Conservation (phyloP, 495 filamentous ascomycete species). For the Penicillium argentinense region DNA sequence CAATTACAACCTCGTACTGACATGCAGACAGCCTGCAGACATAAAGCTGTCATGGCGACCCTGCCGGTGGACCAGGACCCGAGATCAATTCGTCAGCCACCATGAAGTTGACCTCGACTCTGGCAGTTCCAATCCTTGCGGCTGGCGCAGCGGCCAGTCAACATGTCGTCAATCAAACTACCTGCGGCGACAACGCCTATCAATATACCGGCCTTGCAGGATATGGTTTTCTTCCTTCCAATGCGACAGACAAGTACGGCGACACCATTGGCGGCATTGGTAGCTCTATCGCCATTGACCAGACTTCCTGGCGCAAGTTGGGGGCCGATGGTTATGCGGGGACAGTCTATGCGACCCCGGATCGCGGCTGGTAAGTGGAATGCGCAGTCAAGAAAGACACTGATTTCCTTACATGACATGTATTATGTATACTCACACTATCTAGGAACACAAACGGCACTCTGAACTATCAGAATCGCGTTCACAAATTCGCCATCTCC, state of each 20-base stretch:
- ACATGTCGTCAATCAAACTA: slow-evolving; percentile 49
- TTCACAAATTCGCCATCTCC: slow-evolving; percentile 68
- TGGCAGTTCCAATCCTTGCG: slow-evolving; percentile 19
- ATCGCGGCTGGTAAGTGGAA: slow-evolving; percentile 63
- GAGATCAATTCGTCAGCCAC: neutral
- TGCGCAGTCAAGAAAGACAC: no score
- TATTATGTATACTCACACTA: no score
- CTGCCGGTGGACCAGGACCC: neutral
- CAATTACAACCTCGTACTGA: no score
- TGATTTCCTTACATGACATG: no score
- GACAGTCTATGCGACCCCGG: slow-evolving; percentile 64
- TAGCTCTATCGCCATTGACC: slow-evolving; percentile 64
- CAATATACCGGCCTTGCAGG: slow-evolving; percentile 70
- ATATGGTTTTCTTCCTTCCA: slow-evolving; percentile 61
- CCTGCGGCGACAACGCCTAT: slow-evolving; percentile 65
- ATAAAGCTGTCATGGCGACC: slow-evolving; percentile 1
- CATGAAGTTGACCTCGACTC: slow-evolving; percentile 26
- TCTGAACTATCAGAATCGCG: slow-evolving; percentile 67
- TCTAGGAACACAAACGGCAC: slow-evolving; percentile 72
- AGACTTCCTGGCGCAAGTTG: slow-evolving; percentile 60
- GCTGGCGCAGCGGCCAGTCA: slow-evolving; percentile 12
- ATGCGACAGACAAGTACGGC: slow-evolving; percentile 66
- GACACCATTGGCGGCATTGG: slow-evolving; percentile 74
- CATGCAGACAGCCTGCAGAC: neutral
- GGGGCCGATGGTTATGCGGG: slow-evolving; percentile 58